phyloP scores from a whole-genome alignment of 2,329 filamentous ascomycete genomes.

The Dothideomycetes sp. region DNA sequence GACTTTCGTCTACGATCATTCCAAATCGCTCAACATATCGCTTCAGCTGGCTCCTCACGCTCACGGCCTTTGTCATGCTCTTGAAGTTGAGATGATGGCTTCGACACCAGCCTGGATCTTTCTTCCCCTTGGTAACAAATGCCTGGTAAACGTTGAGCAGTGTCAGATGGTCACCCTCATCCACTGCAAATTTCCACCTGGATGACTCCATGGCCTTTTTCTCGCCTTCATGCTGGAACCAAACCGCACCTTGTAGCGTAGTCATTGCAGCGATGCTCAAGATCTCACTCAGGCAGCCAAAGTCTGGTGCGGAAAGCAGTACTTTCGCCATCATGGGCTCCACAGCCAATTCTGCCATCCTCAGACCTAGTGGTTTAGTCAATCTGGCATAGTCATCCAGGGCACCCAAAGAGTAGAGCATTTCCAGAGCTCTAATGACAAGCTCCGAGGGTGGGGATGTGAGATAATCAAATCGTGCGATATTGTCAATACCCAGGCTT shows the following conservation, averaged over 20 bases:
- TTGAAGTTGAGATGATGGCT: conserved; percentile 84
- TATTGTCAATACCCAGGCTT: conserved; percentile 88
- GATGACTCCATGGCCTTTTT: conserved; percentile 65
- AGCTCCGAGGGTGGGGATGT: conserved; percentile 77
- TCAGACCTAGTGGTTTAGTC: conserved; percentile 72
- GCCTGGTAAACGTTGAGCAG: conserved; percentile 88
- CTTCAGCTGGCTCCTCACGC: conserved; percentile 75
- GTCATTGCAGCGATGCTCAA: conserved; percentile 92
- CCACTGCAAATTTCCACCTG: conserved; percentile 72
- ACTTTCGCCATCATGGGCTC: conserved; percentile 95
- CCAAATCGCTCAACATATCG: conserved; percentile 80
- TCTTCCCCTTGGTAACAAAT: conserved; percentile 72
- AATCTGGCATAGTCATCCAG: conserved; percentile 85
- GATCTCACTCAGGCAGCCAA: conserved; percentile 74
- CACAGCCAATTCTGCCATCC: conserved; percentile 88
- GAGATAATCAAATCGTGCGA: conserved; percentile 80
- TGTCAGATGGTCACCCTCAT: conserved; percentile 89
- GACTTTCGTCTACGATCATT: conserved; percentile 55
- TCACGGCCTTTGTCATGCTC: conserved; percentile 68
- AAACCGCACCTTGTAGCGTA: conserved; percentile 70
- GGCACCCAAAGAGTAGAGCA: conserved; percentile 77
- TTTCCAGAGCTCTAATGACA: conserved; percentile 73
- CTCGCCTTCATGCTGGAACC: conserved; percentile 69
- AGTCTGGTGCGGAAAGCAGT: conserved; percentile 61
- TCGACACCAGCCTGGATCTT: conserved; percentile 76